These are phyloP conservation scores for Penicillium coprophilum DNA, from an alignment of 495 filamentous ascomycete genomes.

Conservation along the genomic window DNA sequence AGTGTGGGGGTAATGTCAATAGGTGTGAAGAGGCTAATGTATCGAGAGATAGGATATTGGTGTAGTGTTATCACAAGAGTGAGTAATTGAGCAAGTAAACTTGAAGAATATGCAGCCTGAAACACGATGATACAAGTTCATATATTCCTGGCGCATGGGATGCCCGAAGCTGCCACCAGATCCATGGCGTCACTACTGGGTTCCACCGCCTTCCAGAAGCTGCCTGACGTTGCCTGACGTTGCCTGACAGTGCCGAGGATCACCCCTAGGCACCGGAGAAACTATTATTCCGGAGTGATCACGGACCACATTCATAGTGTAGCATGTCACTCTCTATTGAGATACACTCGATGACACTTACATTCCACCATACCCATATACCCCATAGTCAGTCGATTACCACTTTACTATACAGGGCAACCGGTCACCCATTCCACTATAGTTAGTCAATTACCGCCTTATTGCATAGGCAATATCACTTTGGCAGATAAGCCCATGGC, in stretches of 20 bases:
- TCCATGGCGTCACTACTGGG: conserved; percentile 35
- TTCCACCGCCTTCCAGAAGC: conserved; percentile 50
- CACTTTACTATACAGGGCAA: not conserved
- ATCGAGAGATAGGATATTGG: not conserved
- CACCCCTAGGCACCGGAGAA: not conserved
- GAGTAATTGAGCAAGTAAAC: conserved; percentile 7
- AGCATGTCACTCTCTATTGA: not conserved
- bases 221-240: conserved; percentile 13
- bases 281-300: not conserved
- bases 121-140: conserved; percentile 19
- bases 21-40: conserved; percentile 7
- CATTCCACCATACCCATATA: not conserved
- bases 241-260: not conserved
- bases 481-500: not conserved
- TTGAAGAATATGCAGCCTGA: not conserved
- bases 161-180: conserved; percentile 22
- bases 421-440: not conserved
- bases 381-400: not conserved
- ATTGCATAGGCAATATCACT: not conserved
- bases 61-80: conserved; percentile 1
- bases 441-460: not conserved
- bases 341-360: not conserved
- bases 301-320: not conserved
- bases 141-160: conserved; percentile 27
- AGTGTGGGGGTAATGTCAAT: conserved; percentile 10